Conservation (phyloP, 495 filamentous ascomycete genomes). For the Hypomontagnella monticulosa region DNA sequence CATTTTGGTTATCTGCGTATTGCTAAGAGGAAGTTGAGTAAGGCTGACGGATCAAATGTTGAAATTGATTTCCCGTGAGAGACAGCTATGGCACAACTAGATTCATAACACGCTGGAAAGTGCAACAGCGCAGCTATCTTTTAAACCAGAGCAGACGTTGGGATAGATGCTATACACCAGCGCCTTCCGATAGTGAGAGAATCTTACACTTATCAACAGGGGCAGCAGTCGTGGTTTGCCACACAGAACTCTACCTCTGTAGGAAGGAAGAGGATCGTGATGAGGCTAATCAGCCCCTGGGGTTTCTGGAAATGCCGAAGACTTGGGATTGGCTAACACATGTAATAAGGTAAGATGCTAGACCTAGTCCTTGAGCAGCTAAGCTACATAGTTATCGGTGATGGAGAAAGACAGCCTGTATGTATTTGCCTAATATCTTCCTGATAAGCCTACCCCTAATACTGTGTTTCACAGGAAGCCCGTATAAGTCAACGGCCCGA, state of each 20-base stretch:
- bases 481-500: constrained; percentile 12
- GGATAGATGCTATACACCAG: not conserved
- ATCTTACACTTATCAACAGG: constrained; percentile 10
- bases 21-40: constrained; percentile 27
- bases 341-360: constrained; percentile 17
- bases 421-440: not conserved
- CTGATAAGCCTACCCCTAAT: constrained; percentile 13
- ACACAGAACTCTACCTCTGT: constrained; percentile 14
- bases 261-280: constrained; percentile 1
- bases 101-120: constrained; percentile 19
- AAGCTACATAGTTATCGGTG: constrained; percentile 18
- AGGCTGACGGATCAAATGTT: constrained; percentile 28
- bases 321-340: constrained; percentile 7
- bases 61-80: constrained; percentile 19
- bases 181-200: constrained; percentile 7
- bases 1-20: constrained; percentile 13
- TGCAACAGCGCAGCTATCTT: not conserved
- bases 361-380: constrained; percentile 5
- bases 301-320: not conserved
- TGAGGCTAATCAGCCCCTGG: constrained; percentile 5
- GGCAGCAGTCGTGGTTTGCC: constrained; percentile 7
- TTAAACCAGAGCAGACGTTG: constrained; percentile 7
- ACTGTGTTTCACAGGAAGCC: constrained; percentile 31
- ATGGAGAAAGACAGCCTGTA: constrained; percentile 25
- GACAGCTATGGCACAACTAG: constrained; percentile 7